A percentile compares a stretch with the other conserved stretches of the same genome.
These are phyloP conservation scores for Russula sp. DNA, from an alignment of 768 basidiomycete species.

Conservation along the genomic window DNA sequence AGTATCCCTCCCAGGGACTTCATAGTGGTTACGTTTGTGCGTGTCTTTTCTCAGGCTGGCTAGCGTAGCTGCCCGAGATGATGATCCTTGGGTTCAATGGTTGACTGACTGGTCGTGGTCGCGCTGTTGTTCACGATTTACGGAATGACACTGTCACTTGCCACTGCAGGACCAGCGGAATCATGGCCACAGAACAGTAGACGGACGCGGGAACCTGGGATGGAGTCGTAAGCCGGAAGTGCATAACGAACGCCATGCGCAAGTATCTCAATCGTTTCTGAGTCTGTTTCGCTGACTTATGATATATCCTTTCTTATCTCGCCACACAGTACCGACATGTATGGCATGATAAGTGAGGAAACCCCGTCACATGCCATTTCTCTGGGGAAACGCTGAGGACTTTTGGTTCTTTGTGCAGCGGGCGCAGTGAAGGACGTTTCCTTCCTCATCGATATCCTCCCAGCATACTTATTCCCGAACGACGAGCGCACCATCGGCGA, in stretches of 20 bases:
- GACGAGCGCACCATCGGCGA: slow-evolving; percentile 57
- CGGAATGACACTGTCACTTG: no score
- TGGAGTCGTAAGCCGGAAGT: slow-evolving; percentile 38
- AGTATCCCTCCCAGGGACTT: slow-evolving; percentile 44
- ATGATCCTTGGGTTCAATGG: background rate
- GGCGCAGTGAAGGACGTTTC: slow-evolving; percentile 77
- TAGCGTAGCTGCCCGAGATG: background rate
- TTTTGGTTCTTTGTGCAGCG: slow-evolving; percentile 34
- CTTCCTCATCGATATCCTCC: slow-evolving; percentile 77
- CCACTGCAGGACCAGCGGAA: slow-evolving; percentile 49
- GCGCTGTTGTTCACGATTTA: no score
- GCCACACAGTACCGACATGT: slow-evolving; percentile 46
- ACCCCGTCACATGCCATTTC: background rate
- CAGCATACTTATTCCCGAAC: slow-evolving; percentile 66
- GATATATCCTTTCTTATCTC: slow-evolving; percentile 2
- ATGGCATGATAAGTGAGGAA: slow-evolving; percentile 43
- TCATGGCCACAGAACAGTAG: slow-evolving; percentile 46
- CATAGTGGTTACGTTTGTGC: slow-evolving; percentile 48
- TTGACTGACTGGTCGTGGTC: no score
- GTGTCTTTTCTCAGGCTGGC: slow-evolving; percentile 24
- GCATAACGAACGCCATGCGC: slow-evolving; percentile 47
- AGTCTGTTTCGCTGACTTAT: slow-evolving; percentile 21
- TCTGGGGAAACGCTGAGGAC: background rate
- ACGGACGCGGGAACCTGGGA: slow-evolving; percentile 39
- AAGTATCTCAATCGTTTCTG: slow-evolving; percentile 25